phyloP scores from a whole-genome alignment of 2,329 filamentous ascomycete genomes.

The Colletotrichum tabaci region DNA sequence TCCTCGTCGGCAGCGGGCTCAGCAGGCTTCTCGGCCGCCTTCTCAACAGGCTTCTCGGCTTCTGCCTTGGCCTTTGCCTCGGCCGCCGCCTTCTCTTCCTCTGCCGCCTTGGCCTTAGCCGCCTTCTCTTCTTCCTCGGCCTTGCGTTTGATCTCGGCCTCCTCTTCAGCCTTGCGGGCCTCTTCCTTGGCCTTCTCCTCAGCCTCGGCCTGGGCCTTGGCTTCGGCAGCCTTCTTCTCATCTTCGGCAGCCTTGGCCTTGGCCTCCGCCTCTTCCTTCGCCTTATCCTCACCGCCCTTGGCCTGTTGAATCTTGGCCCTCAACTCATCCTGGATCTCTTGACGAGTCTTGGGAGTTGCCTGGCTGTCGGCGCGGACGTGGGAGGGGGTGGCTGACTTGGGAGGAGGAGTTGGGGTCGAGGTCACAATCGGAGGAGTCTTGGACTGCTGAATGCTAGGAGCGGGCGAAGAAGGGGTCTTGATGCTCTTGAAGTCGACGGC shows the following conservation, averaged over 20 bases:
- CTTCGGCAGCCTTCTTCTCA: slow-evolving; percentile 49
- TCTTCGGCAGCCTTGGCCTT: slow-evolving; percentile 57
- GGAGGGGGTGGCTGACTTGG: slow-evolving; percentile 78
- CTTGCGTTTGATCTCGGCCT: slow-evolving; percentile 59
- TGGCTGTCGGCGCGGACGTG: slow-evolving; percentile 81
- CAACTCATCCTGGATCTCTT: slow-evolving; percentile 88
- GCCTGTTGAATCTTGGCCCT: slow-evolving; percentile 83
- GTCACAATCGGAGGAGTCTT: slow-evolving; percentile 81
- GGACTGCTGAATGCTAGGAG: slow-evolving; percentile 66
- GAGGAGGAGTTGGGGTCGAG: slow-evolving; percentile 84
- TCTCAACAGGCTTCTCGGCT: slow-evolving; percentile 45
- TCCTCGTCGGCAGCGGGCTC: slow-evolving; percentile 61
- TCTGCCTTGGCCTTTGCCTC: slow-evolving; percentile 50
- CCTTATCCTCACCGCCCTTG: slow-evolving; percentile 53
- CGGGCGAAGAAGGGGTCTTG: slow-evolving; percentile 71
- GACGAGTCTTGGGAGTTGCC: slow-evolving; percentile 77
- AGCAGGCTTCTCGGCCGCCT: slow-evolving; percentile 48
- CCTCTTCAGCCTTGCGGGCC: slow-evolving; percentile 42
- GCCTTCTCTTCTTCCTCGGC: slow-evolving; percentile 49
- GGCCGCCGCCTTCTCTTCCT: slow-evolving; percentile 50
- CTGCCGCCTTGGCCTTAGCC: slow-evolving; percentile 51
- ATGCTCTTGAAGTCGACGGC: slow-evolving; percentile 75
- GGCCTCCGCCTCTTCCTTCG: slow-evolving; percentile 54
- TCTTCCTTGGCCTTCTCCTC: slow-evolving; percentile 33
- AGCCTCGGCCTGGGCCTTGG: slow-evolving; percentile 45